phyloP scores from a whole-genome alignment of 768 basidiomycete species.

The Hirschioporus abietinus region DNA sequence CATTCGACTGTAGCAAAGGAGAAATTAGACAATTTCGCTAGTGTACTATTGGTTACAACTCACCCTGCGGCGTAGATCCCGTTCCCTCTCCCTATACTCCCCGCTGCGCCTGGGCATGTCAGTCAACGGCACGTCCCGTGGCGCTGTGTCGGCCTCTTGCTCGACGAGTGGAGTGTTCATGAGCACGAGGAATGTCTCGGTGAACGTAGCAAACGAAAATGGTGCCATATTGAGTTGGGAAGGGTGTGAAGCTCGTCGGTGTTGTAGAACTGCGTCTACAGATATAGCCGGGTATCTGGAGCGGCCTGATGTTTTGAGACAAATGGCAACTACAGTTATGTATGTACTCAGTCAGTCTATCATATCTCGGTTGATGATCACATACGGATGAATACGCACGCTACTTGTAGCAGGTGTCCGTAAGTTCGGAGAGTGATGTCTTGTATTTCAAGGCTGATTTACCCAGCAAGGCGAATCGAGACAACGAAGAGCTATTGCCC shows the following conservation, averaged over 20 bases:
- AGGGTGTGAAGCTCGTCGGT: not conserved
- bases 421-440: not conserved
- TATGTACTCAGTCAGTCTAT: not conserved
- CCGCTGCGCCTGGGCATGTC: not conserved
- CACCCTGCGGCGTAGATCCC: not conserved
- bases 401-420: not conserved
- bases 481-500: not conserved
- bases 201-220: not conserved
- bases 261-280: not conserved
- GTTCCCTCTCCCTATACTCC: not conserved
- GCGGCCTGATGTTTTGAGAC: too few species aligned
- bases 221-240: not conserved
- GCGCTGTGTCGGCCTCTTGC: not conserved
- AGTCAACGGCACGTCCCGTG: not conserved
- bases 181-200: not conserved
- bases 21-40: not conserved
- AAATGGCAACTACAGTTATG: not conserved
- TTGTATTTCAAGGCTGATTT: not conserved
- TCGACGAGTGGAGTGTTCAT: not conserved
- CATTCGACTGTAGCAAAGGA: not conserved
- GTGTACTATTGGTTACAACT: not conserved
- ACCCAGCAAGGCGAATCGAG: not conserved
- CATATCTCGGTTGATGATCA: not conserved
- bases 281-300: too few species aligned
- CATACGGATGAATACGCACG: not conserved